Conservation (phyloP, 352 stramenopile genomes). For the Pythium vanterpoolii region DNA sequence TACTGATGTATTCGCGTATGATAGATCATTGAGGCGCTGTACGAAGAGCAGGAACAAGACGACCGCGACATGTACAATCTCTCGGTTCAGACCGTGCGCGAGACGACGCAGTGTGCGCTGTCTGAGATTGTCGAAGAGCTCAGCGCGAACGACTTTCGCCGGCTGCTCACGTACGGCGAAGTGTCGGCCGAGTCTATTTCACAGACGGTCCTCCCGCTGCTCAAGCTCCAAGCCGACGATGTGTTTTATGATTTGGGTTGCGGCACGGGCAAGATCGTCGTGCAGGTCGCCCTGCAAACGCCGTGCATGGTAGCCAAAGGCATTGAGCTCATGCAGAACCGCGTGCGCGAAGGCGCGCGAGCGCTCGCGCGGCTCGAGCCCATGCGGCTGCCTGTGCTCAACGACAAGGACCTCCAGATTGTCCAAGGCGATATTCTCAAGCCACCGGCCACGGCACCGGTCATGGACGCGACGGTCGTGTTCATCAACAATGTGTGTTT, state of each 20-base stretch:
- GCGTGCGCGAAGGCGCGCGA: slow-evolving; percentile 52
- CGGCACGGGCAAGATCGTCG: slow-evolving; percentile 76
- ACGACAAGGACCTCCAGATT: slow-evolving; percentile 53
- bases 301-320: slow-evolving; percentile 58
- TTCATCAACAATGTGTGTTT: slow-evolving; percentile 90
- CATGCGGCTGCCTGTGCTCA: slow-evolving; percentile 37
- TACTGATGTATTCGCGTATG: background rate
- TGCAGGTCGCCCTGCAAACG: slow-evolving; percentile 72
- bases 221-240: slow-evolving; percentile 59
- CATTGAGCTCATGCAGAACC: slow-evolving; percentile 86
- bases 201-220: slow-evolving; percentile 57
- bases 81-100: slow-evolving; percentile 51
- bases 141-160: slow-evolving; percentile 58
- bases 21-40: slow-evolving; percentile 52
- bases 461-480: slow-evolving; percentile 76
- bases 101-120: slow-evolving; percentile 56
- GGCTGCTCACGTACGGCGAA: slow-evolving; percentile 80
- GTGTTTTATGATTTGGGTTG: slow-evolving; percentile 85
- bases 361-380: slow-evolving; percentile 49
- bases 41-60: slow-evolving; percentile 71
- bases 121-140: slow-evolving; percentile 73
- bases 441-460: slow-evolving; percentile 41
- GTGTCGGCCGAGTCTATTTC: slow-evolving; percentile 68
- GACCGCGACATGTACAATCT: slow-evolving; percentile 80
- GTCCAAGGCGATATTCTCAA: slow-evolving; percentile 74